Percentiles rank a stretch among this genome's conserved stretches.
These are phyloP conservation scores for Rauvolfia tetraphylla DNA, from an alignment of 257 asterid species.

Conservation along the genomic window DNA sequence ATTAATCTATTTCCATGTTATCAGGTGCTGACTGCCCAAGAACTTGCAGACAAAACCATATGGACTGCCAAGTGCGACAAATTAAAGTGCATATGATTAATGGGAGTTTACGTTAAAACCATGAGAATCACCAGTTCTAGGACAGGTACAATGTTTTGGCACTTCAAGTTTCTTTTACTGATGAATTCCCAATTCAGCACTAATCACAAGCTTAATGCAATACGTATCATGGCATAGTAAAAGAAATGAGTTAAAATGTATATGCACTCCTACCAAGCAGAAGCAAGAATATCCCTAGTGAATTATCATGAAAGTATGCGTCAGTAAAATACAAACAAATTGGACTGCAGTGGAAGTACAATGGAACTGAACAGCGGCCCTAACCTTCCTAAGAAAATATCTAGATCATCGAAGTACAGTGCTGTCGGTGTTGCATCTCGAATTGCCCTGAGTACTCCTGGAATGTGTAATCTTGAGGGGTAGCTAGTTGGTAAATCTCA, in stretches of 20 bases:
- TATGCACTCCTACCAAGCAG: background rate
- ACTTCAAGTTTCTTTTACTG: background rate
- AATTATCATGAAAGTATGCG: background rate
- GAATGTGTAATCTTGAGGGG: constrained; percentile 15
- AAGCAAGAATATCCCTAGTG: background rate
- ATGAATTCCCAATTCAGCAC: background rate
- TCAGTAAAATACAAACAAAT: constrained; percentile 10
- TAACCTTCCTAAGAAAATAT: background rate
- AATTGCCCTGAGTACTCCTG: background rate
- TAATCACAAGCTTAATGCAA: background rate
- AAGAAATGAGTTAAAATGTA: background rate
- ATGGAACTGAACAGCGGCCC: background rate
- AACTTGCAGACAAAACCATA: background rate
- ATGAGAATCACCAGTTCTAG: background rate
- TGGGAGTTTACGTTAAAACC: no score
- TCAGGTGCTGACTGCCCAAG: background rate
- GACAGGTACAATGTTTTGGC: background rate
- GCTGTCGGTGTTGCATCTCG: constrained; percentile 16
- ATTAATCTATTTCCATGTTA: background rate
- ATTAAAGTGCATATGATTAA: no score
- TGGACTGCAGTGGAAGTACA: background rate
- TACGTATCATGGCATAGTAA: no score
- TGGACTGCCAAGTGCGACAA: background rate
- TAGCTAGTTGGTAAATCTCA: constrained; percentile 12
- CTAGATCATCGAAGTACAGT: background rate